phyloP scores from a whole-genome alignment of 257 asterid species.

The Echium plantagineum region DNA sequence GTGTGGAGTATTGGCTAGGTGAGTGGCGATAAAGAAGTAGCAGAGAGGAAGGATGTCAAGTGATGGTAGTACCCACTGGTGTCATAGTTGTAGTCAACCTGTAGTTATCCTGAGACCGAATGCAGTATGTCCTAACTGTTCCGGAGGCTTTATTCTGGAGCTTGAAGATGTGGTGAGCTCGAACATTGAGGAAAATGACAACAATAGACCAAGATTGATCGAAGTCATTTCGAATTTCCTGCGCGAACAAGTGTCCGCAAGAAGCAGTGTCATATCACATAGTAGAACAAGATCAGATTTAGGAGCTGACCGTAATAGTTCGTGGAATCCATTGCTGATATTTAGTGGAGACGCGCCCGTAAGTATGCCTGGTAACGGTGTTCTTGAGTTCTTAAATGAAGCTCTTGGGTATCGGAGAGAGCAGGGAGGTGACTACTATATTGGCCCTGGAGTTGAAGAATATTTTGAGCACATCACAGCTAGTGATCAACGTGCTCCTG shows the following conservation, averaged over 20 bases:
- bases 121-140: constrained; percentile 47
- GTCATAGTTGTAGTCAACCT: constrained; percentile 69
- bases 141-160: constrained; percentile 74
- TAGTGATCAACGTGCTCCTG: constrained; percentile 44
- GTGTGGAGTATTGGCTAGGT: constrained; percentile 1
- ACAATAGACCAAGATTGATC: constrained; percentile 66
- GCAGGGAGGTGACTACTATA: constrained; percentile 68
- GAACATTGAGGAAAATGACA: constrained; percentile 24
- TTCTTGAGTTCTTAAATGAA: constrained; percentile 63
- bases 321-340: constrained; percentile 68
- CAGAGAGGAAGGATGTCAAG: constrained; percentile 42
- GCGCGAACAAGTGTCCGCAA: constrained; percentile 43
- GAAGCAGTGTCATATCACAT: constrained; percentile 23
- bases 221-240: constrained; percentile 61
- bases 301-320: constrained; percentile 23
- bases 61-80: constrained; percentile 66
- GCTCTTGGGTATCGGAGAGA: constrained; percentile 73
- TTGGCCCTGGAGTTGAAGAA: constrained; percentile 90
- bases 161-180: constrained; percentile 43
- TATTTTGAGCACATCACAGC: constrained; percentile 49
- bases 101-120: constrained; percentile 32
- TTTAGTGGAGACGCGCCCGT: constrained; percentile 83
- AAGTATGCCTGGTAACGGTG: constrained; percentile 50
- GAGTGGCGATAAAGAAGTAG: constrained; percentile 6
- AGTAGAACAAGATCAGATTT: constrained; percentile 17